A percentile compares a stretch with the other conserved stretches of the same genome.
Evolutionary conservation across 108 stramenopile species (phyloP).

Genomic region (Nitzschia sp.): DNA sequence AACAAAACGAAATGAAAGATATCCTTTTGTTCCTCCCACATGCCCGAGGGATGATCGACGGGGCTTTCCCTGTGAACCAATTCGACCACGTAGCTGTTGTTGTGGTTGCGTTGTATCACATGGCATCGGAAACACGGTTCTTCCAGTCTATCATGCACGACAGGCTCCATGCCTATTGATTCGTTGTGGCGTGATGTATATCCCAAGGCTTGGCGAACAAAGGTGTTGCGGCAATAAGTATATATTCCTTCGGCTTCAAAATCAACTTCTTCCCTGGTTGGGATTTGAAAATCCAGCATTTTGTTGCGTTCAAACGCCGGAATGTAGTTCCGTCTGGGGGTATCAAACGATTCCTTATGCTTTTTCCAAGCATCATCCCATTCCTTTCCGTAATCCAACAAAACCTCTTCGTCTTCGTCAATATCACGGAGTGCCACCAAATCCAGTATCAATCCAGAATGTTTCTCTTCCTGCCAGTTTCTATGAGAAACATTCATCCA

Average conservation of each 20-base stretch:
- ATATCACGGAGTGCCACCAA: constrained; percentile 76
- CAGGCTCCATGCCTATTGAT: not conserved
- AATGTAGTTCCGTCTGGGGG: constrained; percentile 31
- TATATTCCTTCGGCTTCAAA: constrained; percentile 26
- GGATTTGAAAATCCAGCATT: constrained; percentile 17
- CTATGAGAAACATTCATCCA: constrained; percentile 62
- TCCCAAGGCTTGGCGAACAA: constrained; percentile 9
- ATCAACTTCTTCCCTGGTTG: constrained; percentile 21
- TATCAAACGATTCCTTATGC: constrained; percentile 47
- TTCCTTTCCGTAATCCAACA: constrained; percentile 66
- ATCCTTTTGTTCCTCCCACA: constrained; percentile 1
- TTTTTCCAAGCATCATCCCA: constrained; percentile 73
- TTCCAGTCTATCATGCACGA: constrained; percentile 36
- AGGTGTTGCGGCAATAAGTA: constrained; percentile 25
- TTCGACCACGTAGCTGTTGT: constrained; percentile 57
- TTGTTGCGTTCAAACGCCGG: constrained; percentile 40
- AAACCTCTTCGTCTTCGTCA: constrained; percentile 70
- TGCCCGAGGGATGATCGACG: not conserved
- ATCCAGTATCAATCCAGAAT: constrained; percentile 58
- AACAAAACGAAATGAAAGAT: constrained; percentile 23
- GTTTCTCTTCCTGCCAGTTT: constrained; percentile 43
- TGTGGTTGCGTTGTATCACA: constrained; percentile 34
- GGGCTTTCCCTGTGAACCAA: constrained; percentile 28
- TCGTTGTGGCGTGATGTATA: constrained; percentile 11
- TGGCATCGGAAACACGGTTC: constrained; percentile 21